Evolutionary conservation across 331 rosid genomes (phyloP).

Genomic region (Ulmus americana): DNA sequence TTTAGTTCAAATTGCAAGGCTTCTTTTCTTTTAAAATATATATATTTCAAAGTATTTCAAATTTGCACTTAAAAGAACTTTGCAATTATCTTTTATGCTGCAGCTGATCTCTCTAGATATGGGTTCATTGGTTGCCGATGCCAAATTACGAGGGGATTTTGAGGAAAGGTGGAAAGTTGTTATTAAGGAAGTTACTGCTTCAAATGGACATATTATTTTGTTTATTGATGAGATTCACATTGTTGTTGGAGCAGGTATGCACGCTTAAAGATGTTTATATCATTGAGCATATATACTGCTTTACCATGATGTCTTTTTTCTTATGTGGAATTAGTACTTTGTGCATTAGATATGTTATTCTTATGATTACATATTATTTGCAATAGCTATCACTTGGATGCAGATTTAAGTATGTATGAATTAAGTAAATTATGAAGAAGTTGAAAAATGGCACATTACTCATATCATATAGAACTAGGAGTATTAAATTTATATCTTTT

Average conservation of each 20-base stretch:
- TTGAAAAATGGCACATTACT: too few species aligned
- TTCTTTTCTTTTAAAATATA: neutral
- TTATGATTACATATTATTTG: too few species aligned
- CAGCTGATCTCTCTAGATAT: constrained; percentile 88
- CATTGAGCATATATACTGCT: neutral
- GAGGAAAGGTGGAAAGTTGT: constrained; percentile 97
- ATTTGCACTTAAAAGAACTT: neutral
- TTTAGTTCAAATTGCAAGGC: neutral
- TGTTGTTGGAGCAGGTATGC: constrained; percentile 93
- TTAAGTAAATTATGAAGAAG: too few species aligned
- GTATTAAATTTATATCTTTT: too few species aligned
- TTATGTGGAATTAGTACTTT: neutral
- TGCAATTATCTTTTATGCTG: constrained; percentile 4
- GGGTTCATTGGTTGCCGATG: constrained; percentile 97
- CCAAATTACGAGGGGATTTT: constrained; percentile 89
- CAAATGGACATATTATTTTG: constrained; percentile 82
- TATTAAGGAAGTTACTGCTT: constrained; percentile 81
- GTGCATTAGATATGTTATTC: neutral
- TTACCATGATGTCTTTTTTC: neutral
- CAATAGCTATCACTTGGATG: too few species aligned
- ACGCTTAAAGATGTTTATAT: constrained; percentile 5
- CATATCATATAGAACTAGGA: too few species aligned
- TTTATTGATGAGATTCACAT: constrained; percentile 97
- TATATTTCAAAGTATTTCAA: neutral
- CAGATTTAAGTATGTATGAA: too few species aligned